These are phyloP conservation scores for Dryas octopetala DNA, from an alignment of 306 rosid species.

Conservation along the genomic window DNA sequence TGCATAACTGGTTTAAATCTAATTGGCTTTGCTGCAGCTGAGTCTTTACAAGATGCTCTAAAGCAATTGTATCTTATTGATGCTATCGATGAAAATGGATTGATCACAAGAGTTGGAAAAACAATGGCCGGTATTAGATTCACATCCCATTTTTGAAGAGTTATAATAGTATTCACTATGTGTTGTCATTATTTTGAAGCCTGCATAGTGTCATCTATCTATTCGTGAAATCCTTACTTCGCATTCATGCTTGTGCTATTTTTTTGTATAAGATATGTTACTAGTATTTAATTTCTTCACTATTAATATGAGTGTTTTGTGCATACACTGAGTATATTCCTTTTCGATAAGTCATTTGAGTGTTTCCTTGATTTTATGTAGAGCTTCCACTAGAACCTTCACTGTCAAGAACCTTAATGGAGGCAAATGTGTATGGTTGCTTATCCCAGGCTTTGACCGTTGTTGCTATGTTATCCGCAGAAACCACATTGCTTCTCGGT, in stretches of 20 bases:
- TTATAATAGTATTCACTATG: slow-evolving; percentile 1
- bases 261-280: slow-evolving; percentile 11
- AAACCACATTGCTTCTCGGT: slow-evolving; percentile 79
- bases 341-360: background rate
- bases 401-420: slow-evolving; percentile 87
- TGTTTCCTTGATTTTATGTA: slow-evolving; percentile 36
- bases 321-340: slow-evolving; percentile 16
- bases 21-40: slow-evolving; percentile 62
- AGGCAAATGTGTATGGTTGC: slow-evolving; percentile 81
- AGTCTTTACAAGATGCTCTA: slow-evolving; percentile 89
- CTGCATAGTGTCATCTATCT: slow-evolving; percentile 9
- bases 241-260: slow-evolving; percentile 14
- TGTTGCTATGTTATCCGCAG: slow-evolving; percentile 90
- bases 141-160: slow-evolving; percentile 25
- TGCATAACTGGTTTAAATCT: slow-evolving; percentile 28
- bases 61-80: slow-evolving; percentile 90
- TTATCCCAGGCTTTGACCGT: slow-evolving; percentile 87
- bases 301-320: slow-evolving; percentile 15
- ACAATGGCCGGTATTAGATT: slow-evolving; percentile 86
- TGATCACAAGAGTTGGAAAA: slow-evolving; percentile 72
- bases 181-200: slow-evolving; percentile 14
- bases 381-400: slow-evolving; percentile 98
- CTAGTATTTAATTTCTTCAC: slow-evolving; percentile 11
- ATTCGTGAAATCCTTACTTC: background rate
- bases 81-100: slow-evolving; percentile 86